Evolutionary conservation across 106 monocot genomes (phyloP).

Genomic region (Gastrodia elata): DNA sequence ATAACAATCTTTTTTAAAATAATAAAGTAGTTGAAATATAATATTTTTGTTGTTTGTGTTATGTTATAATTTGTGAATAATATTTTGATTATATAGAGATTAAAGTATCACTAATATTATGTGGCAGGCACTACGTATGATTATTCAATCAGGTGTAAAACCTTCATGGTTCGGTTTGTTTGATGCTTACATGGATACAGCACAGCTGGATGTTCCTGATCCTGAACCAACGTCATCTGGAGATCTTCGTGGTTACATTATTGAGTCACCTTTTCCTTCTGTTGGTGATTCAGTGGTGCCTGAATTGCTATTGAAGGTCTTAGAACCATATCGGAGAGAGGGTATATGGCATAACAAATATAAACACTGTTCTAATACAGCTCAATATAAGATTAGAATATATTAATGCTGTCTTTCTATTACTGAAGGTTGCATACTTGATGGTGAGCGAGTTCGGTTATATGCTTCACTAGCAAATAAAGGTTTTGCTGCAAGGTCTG

Average conservation of each 20-base stretch:
- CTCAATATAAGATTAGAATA: not conserved
- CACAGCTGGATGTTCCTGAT: conserved; percentile 32
- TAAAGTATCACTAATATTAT: not conserved
- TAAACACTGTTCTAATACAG: not conserved
- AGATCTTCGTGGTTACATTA: conserved; percentile 88
- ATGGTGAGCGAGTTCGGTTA: conserved; percentile 56
- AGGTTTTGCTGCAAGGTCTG: conserved; percentile 69
- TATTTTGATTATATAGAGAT: not conserved
- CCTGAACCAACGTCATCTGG: conserved; percentile 25
- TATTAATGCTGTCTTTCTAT: conserved; percentile 8
- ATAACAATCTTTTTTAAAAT: not conserved
- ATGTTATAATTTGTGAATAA: not conserved
- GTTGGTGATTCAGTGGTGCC: conserved; percentile 89
- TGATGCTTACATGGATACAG: conserved; percentile 15
- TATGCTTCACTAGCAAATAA: conserved; percentile 72
- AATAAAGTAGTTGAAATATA: not conserved
- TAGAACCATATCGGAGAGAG: conserved; percentile 83
- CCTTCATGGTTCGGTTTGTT: conserved; percentile 67
- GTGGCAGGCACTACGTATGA: conserved; percentile 78
- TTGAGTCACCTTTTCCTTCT: conserved; percentile 58
- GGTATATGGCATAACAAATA: conserved; percentile 32
- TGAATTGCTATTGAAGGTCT: conserved; percentile 88
- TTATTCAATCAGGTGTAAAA: conserved; percentile 91
- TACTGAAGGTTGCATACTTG: conserved; percentile 71
- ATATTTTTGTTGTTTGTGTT: not conserved